Evolutionary conservation across 2,329 filamentous ascomycete species (phyloP), one percentile per base, ranked within the genome.

Genomic region (Colletotrichum sidae): DNA sequence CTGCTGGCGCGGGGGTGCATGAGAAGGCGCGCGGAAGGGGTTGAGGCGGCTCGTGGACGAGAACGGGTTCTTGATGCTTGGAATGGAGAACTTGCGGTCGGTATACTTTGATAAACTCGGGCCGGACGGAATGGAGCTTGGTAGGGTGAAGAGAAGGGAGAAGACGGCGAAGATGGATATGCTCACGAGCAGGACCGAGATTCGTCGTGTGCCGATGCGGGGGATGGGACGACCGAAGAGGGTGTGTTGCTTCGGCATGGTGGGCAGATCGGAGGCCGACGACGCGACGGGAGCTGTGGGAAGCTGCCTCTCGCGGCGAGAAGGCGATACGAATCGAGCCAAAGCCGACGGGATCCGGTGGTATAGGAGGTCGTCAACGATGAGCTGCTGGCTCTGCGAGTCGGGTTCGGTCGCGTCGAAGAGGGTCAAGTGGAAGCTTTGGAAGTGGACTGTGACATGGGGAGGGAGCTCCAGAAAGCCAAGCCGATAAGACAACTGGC

Each of bases 1-100:
- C 68, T 88, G 87, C 76, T 94, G 91, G 57, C 89, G 85, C 3
- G 90, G 87, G 15, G 92, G 91, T 67, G 88, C 86, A 75, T 96
- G 93, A 10, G 88, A 85, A 17, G 89, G 86, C 45, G 87, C 86
- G 45, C 86, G 85, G 76, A 95, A 94, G 0, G 90, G 91, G 70
- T 90, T 90, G 69, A 86, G 78, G 17, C 81, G 80, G 70, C 78
- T 86, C 72, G 80, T 85, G 54, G 82, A 80, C 17, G 57, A 60
- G 37, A 81, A 69, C 39, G 80, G 78, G 67, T 78, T 77, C 62
- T 80, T 83, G 55, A 85, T 77, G 68, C 81, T 81, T 25, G 83
- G 82, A 35, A 86, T 77, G 12, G 83, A 80, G 52, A 83, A 78
- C 67, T 83, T 84, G 72, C 81, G 80, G 69, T 86, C 81, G 70